A percentile compares a stretch with the other conserved stretches of the same genome.
phyloP scores from a whole-genome alignment of 805 yeast species.

The Candida rishiriensis region DNA sequence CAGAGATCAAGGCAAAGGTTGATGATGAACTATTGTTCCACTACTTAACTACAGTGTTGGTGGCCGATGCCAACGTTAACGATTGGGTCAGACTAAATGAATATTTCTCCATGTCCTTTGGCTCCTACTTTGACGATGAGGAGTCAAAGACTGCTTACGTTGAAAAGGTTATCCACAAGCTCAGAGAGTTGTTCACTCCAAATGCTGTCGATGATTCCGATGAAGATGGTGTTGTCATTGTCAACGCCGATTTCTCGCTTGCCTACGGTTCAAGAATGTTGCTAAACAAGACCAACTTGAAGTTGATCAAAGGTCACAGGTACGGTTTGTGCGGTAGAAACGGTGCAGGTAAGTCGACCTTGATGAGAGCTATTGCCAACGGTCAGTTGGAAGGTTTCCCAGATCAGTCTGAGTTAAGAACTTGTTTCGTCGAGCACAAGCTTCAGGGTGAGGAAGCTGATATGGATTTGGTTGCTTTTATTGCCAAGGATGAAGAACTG shows the following conservation, averaged over 20 bases:
- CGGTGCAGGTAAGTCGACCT: conserved; percentile 98
- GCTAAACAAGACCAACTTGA: conserved; percentile 83
- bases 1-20: conserved; percentile 24
- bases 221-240: conserved; percentile 86
- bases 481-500: conserved; percentile 85
- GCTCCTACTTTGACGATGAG: conserved; percentile 32
- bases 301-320: conserved; percentile 90
- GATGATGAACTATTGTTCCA: conserved; percentile 36
- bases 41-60: conserved; percentile 51
- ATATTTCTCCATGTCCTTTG: conserved; percentile 41
- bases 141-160: conserved; percentile 35
- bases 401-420: conserved; percentile 74
- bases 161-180: conserved; percentile 39
- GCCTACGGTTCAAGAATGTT: conserved; percentile 98
- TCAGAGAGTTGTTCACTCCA: conserved; percentile 53
- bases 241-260: conserved; percentile 88
- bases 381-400: conserved; percentile 99
- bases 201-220: conserved; percentile 52
- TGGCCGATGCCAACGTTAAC: conserved; percentile 66
- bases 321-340: conserved; percentile 97
- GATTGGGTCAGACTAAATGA: conserved; percentile 62
- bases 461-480: conserved; percentile 81
- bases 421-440: conserved; percentile 96
- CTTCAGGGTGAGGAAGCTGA: conserved; percentile 93
- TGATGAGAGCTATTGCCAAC: conserved; percentile 94